Evolutionary conservation across 164 flowering plant genomes (phyloP), one percentile per base, ranked within the genome.

Genomic region (Macadamia integrifolia): DNA sequence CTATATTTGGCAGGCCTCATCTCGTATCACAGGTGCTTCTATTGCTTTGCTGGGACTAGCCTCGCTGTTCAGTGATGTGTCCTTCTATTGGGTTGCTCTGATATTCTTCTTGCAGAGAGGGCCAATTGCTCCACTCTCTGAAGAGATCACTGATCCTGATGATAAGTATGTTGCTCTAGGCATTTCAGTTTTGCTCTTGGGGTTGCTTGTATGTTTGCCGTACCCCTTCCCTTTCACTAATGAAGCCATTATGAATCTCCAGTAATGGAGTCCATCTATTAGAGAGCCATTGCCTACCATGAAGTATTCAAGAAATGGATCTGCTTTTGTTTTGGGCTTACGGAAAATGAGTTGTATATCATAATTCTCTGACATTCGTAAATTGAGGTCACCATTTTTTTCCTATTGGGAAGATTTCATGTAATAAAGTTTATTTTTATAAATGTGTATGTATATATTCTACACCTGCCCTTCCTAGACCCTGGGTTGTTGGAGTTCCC

Each of bases 81-180:
- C 99, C n/a, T 94, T 94, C 77, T 94, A 94, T 71, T 94, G 97
- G 97, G 96, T 90, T 6, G 93, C 66, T 62, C 76, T 94, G 71
- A 88, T 94, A 79, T 90, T 92, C 82, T 89, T 94, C 82, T 74
- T 94, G 73, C 99, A 94, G 70, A 86, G 98, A 78, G 97, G 98
- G 14, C 99, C 99, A 3, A 89, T 90, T 70, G 87, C 97, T 71
- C 99, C 99, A 6, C 83, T 90, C 2, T 81, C 91, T 0, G 97
- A 94, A 76, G 99, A 94, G 78, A 80, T 94, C 60, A 87, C 86
- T 0, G 89, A 87, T 69, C 99, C 99, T 32, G 95, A 89, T 1
- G 65, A 86, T 61, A 87, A 83, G 70, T 83, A 82, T 68, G 76
- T 82, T 66, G 86, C 84, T 23, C 87, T 94, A 46, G 98, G 99